Base-by-base conservation (phyloP, 768 basidiomycete genomes). In the Termitomyces sp. region DNA sequence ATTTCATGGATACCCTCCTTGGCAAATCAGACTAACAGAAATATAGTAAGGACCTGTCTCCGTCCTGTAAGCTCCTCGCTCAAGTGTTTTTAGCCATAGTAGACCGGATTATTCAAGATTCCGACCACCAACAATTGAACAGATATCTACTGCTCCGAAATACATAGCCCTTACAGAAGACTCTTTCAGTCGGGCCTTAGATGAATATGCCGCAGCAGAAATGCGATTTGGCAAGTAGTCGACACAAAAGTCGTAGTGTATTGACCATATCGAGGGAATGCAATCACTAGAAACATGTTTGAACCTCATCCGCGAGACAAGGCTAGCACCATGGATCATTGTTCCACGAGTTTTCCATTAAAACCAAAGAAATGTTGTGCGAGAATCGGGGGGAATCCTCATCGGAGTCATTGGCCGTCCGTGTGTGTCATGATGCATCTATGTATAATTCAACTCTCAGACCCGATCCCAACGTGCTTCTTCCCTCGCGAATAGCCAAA, bases 21-120 rank as follows among this genome's bases (percentile, higher is more conserved):
- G 91, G 90, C 91, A 93, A 61, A 81, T 85, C n/a, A 76, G 85
- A 52, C 70, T 93, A 39, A 89, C 88, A 42, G 91, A 93, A 67
- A 84, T 93, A 56, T 78, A 84, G 91, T 91, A 64, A 70, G 87
- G 45, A 40, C 31, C 9, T 35, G 36, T 42, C 45, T 6, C 23
- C 15, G 27, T n/a, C 29, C 23, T 10, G 10, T 52, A 52, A 12
- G n/a, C 40, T 39, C 1, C 39, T 53, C 9, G 16, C 15, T 5
- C 2, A 38, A 18, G 40, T 20, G 27, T 52, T 52, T n/a, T 12
- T 50, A 76, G 76, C 45, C 68, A 70, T 62, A 72, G 63, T 56
- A 61, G 54, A 51, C 40, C 39, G n/a, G n/a, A 22, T 56, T 53
- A 35, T 44, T 25, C 2, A 3, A 48, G 22, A 23, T n/a, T 25